Conservation (phyloP, 2,329 filamentous ascomycete species). For the Scedosporium apiospermum region DNA sequence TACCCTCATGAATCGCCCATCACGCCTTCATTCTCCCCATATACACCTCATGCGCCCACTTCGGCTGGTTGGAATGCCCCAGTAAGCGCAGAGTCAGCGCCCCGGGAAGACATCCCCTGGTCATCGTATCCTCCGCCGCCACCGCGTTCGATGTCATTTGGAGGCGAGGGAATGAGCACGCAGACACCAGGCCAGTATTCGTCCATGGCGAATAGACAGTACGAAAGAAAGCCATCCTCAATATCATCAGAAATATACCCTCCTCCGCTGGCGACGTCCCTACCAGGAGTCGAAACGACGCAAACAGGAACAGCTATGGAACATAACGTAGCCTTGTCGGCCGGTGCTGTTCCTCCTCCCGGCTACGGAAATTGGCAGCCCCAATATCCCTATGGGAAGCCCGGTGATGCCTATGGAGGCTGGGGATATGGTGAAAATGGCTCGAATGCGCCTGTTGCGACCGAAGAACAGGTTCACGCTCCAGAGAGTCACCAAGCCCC, state of each 20-base stretch:
- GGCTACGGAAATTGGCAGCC: conserved; percentile 35
- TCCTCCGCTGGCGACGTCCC: conserved; percentile 25
- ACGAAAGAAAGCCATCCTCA: conserved; percentile 31
- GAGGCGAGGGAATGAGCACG: conserved; percentile 26
- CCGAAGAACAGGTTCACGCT: conserved; percentile 15
- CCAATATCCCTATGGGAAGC: conserved; percentile 30
- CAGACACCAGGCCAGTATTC: conserved; percentile 2
- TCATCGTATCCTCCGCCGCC: conserved; percentile 29
- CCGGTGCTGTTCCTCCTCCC: conserved; percentile 25
- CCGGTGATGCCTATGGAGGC: conserved; percentile 25
- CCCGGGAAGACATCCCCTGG: conserved; percentile 37
- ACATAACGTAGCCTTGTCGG: conserved; percentile 25
- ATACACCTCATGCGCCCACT: conserved; percentile 29
- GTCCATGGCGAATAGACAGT: conserved; percentile 19
- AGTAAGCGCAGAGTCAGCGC: conserved; percentile 22
- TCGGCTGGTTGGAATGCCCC: conserved; percentile 31
- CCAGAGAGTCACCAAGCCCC: conserved; percentile 15
- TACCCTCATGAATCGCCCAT: conserved; percentile 42
- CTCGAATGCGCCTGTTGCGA: background rate
- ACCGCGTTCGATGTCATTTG: conserved; percentile 38
- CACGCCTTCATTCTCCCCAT: conserved; percentile 40
- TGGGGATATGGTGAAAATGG: conserved; percentile 24
- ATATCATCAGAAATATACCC: conserved; percentile 34
- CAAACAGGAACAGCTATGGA: conserved; percentile 22
- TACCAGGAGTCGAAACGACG: conserved; percentile 25